Evolutionary conservation across 768 basidiomycete genomes (phyloP).

Genomic region (Sporobolomyces roseus): DNA sequence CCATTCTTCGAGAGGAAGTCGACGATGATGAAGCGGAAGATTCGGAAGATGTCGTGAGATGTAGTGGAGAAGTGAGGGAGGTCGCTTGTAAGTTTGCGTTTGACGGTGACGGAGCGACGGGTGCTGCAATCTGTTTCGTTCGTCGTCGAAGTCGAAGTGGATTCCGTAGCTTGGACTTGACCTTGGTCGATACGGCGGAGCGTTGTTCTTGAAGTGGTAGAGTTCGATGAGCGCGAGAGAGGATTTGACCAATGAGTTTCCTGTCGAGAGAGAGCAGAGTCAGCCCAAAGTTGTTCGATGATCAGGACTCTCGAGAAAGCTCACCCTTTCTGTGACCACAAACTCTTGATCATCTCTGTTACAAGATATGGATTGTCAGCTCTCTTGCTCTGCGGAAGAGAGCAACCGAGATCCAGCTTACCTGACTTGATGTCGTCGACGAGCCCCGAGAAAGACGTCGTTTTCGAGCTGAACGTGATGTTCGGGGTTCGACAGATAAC

Average conservation of each 20-base stretch:
- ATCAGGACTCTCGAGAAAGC: not conserved
- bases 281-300: not conserved
- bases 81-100: not conserved
- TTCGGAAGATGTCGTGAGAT: not conserved
- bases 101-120: not conserved
- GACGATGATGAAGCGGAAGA: constrained; percentile 4
- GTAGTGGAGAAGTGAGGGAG: not conserved
- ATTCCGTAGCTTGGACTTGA: constrained; percentile 19
- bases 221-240: constrained; percentile 37
- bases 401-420: constrained; percentile 36
- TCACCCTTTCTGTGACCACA: constrained; percentile 46
- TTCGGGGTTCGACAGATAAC: constrained; percentile 79
- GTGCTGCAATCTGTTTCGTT: not conserved
- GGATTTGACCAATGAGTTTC: constrained; percentile 44
- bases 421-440: constrained; percentile 48
- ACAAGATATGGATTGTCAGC: too few relatives aligned
- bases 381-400: not conserved
- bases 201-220: constrained; percentile 34
- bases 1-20: too few relatives aligned
- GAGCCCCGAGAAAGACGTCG: constrained; percentile 49
- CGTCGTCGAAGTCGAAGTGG: not conserved
- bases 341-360: constrained; percentile 42
- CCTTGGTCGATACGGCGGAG: constrained; percentile 8
- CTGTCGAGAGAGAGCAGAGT: not conserved
- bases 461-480: constrained; percentile 68